phyloP scores from a whole-genome alignment of 495 filamentous ascomycete species.

The Tuber magnatum region DNA sequence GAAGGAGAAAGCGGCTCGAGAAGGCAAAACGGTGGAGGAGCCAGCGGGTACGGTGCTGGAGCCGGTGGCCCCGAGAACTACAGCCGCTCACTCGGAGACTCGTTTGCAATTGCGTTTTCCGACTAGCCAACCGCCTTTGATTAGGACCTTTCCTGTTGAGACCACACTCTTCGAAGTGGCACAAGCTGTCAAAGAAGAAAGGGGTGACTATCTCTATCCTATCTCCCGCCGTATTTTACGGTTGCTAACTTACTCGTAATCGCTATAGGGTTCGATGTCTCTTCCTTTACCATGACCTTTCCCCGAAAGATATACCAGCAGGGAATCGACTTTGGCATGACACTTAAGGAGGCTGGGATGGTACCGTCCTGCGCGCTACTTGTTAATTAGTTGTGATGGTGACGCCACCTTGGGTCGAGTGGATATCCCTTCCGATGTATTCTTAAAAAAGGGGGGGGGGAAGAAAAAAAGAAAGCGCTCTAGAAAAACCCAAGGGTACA shows the following conservation, averaged over 20 bases:
- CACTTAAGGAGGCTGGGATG: slow-evolving; percentile 83
- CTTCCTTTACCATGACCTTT: slow-evolving; percentile 75
- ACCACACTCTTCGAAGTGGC: slow-evolving; percentile 94
- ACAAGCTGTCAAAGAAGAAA: slow-evolving; percentile 52
- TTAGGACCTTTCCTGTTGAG: slow-evolving; percentile 74
- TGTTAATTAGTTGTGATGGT: slow-evolving; percentile 48
- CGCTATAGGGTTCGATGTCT: slow-evolving; percentile 51
- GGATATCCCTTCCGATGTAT: not conserved
- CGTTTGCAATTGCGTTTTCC: slow-evolving; percentile 73
- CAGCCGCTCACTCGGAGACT: slow-evolving; percentile 64
- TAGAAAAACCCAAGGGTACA: not conserved
- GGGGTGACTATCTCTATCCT: slow-evolving; percentile 20
- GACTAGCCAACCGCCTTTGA: slow-evolving; percentile 54
- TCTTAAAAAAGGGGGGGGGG: not conserved
- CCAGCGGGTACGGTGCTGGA: slow-evolving; percentile 49
- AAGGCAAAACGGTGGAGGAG: slow-evolving; percentile 52
- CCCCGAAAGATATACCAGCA: slow-evolving; percentile 74
- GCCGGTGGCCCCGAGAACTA: slow-evolving; percentile 42
- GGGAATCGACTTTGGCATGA: slow-evolving; percentile 74
- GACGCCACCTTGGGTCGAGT: not conserved
- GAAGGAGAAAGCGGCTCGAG: slow-evolving; percentile 71
- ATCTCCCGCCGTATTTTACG: not conserved
- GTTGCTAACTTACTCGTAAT: not conserved
- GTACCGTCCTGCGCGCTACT: slow-evolving; percentile 83
- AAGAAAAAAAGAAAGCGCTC: not conserved